Evolutionary conservation across 495 filamentous ascomycete genomes (phyloP).

Genomic region (Hapsidospora chrysogenum): DNA sequence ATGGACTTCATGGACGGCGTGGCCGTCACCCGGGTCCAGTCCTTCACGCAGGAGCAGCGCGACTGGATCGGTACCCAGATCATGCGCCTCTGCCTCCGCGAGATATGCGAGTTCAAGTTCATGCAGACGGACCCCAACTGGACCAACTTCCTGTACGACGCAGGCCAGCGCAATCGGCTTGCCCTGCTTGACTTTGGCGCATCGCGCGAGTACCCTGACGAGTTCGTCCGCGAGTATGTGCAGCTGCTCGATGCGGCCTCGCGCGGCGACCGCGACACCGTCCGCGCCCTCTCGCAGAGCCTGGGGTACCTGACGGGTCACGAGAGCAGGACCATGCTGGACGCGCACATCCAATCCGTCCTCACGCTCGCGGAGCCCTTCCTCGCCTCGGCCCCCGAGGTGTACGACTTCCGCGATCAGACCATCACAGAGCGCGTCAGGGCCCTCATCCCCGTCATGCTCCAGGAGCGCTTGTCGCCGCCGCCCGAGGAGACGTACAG

Average conservation of each 20-base stretch:
- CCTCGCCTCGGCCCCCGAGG: constrained; percentile 48
- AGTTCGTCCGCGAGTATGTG: constrained; percentile 69
- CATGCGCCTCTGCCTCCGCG: constrained; percentile 78
- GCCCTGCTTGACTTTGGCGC: constrained; percentile 96
- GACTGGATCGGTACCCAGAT: constrained; percentile 93
- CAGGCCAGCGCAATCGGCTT: constrained; percentile 41
- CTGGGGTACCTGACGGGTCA: constrained; percentile 87
- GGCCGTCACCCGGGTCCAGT: constrained; percentile 67
- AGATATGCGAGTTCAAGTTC: constrained; percentile 84
- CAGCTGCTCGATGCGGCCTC: constrained; percentile 62
- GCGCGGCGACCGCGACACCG: constrained; percentile 40
- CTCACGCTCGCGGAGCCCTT: constrained; percentile 89
- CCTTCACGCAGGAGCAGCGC: constrained; percentile 61
- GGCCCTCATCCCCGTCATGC: constrained; percentile 77
- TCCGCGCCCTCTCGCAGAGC: constrained; percentile 54
- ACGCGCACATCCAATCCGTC: constrained; percentile 71
- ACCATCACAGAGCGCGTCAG: constrained; percentile 90
- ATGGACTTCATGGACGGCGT: constrained; percentile 81
- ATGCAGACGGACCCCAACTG: constrained; percentile 99
- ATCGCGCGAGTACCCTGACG: constrained; percentile 62
- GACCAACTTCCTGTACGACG: constrained; percentile 98
- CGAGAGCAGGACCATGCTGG: constrained; percentile 65
- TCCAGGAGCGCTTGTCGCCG: constrained; percentile 70
- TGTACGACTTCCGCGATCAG: constrained; percentile 87
- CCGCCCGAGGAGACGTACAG: constrained; percentile 98